Evolutionary conservation across 1,139 yeast genomes (phyloP).

Genomic region (Hyphopichia khmerensis): DNA sequence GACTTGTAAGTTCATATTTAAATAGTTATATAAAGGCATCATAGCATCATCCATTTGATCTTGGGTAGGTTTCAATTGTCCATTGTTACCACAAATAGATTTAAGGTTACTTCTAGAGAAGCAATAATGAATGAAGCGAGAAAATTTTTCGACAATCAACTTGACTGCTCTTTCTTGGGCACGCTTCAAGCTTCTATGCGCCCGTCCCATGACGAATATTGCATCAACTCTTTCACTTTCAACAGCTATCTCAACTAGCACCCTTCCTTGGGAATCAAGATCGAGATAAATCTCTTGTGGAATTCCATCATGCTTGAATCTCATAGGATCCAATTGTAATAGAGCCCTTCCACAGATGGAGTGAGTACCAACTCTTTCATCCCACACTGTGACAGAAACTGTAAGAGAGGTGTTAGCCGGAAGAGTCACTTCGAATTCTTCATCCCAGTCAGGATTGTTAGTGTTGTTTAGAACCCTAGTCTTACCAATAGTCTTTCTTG

Average conservation of each 20-base stretch:
- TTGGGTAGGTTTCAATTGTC: slow-evolving; percentile 45
- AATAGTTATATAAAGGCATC: slow-evolving; percentile 71
- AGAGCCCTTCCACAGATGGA: slow-evolving; percentile 70
- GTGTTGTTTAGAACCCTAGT: slow-evolving; percentile 66
- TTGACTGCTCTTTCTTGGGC: slow-evolving; percentile 65
- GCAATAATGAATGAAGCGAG: slow-evolving; percentile 40
- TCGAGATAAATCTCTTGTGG: slow-evolving; percentile 62
- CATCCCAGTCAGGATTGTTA: slow-evolving; percentile 83
- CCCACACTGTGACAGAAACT: slow-evolving; percentile 72
- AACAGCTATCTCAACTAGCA: slow-evolving; percentile 64
- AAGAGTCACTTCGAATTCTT: slow-evolving; percentile 67
- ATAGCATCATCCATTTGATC: slow-evolving; percentile 66
- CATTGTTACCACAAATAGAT: slow-evolving; percentile 52
- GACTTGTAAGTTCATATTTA: slow-evolving; percentile 67
- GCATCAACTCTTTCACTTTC: slow-evolving; percentile 81
- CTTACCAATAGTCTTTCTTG: slow-evolving; percentile 61
- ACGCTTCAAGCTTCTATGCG: slow-evolving; percentile 63
- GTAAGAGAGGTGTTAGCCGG: slow-evolving; percentile 41
- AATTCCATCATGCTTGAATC: slow-evolving; percentile 67
- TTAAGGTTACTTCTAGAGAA: slow-evolving; percentile 48
- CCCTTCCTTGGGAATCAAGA: slow-evolving; percentile 66
- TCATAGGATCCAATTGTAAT: slow-evolving; percentile 61
- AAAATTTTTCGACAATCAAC: slow-evolving; percentile 63
- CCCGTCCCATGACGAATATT: slow-evolving; percentile 73
- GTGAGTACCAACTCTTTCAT: slow-evolving; percentile 58